These are phyloP conservation scores for Ogataea naganishii DNA, from an alignment of 805 yeast genomes.

Conservation along the genomic window DNA sequence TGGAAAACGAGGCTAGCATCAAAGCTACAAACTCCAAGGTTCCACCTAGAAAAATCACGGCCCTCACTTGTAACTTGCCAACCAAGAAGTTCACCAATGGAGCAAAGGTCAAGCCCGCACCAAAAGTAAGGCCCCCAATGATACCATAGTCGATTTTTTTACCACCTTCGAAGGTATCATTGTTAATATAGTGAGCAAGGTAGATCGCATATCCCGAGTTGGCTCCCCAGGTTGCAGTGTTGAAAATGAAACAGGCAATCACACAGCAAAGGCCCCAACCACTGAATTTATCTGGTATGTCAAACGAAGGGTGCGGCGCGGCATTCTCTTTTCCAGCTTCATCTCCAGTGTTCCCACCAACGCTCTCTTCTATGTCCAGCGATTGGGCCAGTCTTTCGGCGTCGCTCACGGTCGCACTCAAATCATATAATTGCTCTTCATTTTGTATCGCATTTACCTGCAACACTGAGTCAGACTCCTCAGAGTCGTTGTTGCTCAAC, in stretches of 20 bases:
- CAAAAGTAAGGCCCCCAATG: conserved; percentile 62
- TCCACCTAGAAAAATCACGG: conserved; percentile 38
- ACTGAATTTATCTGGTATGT: conserved; percentile 54
- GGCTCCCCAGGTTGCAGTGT: conserved; percentile 67
- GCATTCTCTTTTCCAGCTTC: too few species aligned
- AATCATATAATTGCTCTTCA: too few species aligned
- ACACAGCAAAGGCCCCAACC: conserved; percentile 52
- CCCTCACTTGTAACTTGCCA: conserved; percentile 34
- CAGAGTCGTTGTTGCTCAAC: too few species aligned
- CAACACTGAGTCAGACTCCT: too few species aligned
- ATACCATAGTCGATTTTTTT: conserved; percentile 51
- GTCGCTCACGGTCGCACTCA: too few species aligned
- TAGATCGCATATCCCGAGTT: conserved; percentile 61
- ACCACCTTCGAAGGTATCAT: conserved; percentile 45
- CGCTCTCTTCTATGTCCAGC: too few species aligned
- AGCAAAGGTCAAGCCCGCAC: conserved; percentile 39
- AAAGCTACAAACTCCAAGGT: conserved; percentile 43
- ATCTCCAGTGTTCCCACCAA: too few species aligned
- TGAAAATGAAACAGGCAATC: conserved; percentile 38
- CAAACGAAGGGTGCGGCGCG: conserved; percentile 5
- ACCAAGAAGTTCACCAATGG: conserved; percentile 39
- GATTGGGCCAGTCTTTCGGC: too few species aligned
- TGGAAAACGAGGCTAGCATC: conserved; percentile 52
- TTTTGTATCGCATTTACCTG: too few species aligned
- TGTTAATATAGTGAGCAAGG: conserved; percentile 44